Evolutionary conservation across 495 filamentous ascomycete species (phyloP).

Genomic region (Chaetomium fimeti): DNA sequence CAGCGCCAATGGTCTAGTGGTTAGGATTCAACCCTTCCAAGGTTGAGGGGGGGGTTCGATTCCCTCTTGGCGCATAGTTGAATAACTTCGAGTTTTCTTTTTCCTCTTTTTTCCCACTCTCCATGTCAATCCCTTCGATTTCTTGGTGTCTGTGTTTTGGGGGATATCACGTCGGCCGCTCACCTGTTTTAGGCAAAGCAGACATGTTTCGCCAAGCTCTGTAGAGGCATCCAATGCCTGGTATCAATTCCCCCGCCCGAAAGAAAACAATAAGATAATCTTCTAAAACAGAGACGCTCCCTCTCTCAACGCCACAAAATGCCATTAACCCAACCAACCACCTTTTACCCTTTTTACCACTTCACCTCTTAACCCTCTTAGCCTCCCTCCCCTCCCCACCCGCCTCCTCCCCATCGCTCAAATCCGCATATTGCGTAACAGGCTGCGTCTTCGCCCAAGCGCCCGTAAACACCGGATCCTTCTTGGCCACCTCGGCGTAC

Average conservation of each 20-base stretch:
- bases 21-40: constrained; percentile 30
- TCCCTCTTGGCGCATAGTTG: constrained; percentile 28
- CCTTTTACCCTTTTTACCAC: too few species aligned
- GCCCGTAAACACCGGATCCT: constrained; percentile 89
- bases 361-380: constrained; percentile 58
- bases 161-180: too few species aligned
- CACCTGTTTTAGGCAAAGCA: too few species aligned
- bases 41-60: constrained; percentile 30
- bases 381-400: constrained; percentile 58
- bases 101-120: neutral
- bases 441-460: constrained; percentile 94
- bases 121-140: too few species aligned
- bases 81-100: neutral
- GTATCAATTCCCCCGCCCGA: too few species aligned
- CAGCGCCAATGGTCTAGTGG: constrained; percentile 27
- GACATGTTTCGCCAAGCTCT: too few species aligned
- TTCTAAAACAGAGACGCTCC: too few species aligned
- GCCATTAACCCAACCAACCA: neutral
- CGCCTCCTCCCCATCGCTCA: constrained; percentile 88
- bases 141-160: too few species aligned
- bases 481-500: constrained; percentile 91
- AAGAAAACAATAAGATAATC: too few species aligned
- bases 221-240: too few species aligned
- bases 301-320: too few species aligned
- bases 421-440: constrained; percentile 82